Percentiles rank a stretch among this genome's conserved stretches.
These are phyloP conservation scores for Fusarium kyushuense DNA, from an alignment of 2,329 filamentous ascomycete species.

Conservation along the genomic window DNA sequence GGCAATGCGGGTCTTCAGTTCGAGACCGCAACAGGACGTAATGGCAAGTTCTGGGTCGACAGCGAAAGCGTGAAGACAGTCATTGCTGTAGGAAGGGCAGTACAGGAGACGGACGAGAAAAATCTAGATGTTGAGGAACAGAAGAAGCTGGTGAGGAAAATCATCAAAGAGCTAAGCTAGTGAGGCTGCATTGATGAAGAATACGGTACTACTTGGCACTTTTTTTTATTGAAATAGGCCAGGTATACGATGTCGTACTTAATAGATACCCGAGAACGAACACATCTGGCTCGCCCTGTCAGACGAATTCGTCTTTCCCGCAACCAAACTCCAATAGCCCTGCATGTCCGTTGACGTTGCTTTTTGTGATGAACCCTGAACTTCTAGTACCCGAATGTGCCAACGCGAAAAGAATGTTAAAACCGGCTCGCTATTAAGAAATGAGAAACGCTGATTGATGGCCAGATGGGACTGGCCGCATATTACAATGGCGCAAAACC, in stretches of 20 bases:
- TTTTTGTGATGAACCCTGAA: slow-evolving; percentile 27
- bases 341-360: slow-evolving; percentile 25
- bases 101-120: slow-evolving; percentile 81
- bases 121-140: slow-evolving; percentile 73
- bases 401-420: slow-evolving; percentile 40
- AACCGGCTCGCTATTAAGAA: slow-evolving; percentile 38
- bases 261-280: slow-evolving; percentile 47
- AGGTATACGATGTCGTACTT: slow-evolving; percentile 38
- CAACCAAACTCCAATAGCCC: slow-evolving; percentile 39
- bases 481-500: background rate
- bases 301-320: slow-evolving; percentile 38
- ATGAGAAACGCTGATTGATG: slow-evolving; percentile 21
- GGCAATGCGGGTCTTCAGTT: slow-evolving; percentile 83
- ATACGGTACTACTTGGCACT: slow-evolving; percentile 32
- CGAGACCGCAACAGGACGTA: slow-evolving; percentile 92
- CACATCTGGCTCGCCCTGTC: slow-evolving; percentile 32
- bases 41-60: slow-evolving; percentile 93
- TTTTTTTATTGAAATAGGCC: slow-evolving; percentile 40
- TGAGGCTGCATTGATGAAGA: slow-evolving; percentile 10
- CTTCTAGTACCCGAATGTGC: slow-evolving; percentile 38
- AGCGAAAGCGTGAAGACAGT: slow-evolving; percentile 79
- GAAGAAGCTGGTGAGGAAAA: slow-evolving; percentile 74
- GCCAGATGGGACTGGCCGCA: background rate
- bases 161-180: slow-evolving; percentile 70
- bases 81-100: slow-evolving; percentile 80